Conservation (phyloP, 2,329 filamentous ascomycete genomes). For the Talaromyces sp. region DNA sequence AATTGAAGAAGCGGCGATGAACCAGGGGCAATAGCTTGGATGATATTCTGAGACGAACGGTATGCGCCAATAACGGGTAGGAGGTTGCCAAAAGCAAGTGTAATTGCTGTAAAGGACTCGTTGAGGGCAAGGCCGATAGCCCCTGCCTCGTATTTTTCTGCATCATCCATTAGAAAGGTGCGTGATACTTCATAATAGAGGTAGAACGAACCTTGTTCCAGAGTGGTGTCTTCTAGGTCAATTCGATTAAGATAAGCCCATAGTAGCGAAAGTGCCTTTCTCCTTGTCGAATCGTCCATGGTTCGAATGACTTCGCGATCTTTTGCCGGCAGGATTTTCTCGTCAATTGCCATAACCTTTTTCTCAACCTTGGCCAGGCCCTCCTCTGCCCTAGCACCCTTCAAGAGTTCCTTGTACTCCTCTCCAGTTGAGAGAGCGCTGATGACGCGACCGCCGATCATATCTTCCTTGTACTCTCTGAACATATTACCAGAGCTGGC, state of each 20-base stretch:
- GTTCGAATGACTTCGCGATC: constrained; percentile 74
- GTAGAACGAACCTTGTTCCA: constrained; percentile 59
- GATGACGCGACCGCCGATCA: constrained; percentile 75
- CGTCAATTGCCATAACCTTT: constrained; percentile 59
- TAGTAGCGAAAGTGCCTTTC: constrained; percentile 82
- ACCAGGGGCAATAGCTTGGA: constrained; percentile 81
- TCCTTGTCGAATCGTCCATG: constrained; percentile 71
- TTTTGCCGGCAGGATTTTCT: constrained; percentile 61
- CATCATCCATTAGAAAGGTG: background rate
- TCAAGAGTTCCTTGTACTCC: constrained; percentile 74
- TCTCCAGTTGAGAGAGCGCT: constrained; percentile 77
- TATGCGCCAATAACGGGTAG: constrained; percentile 78
- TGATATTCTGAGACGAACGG: constrained; percentile 75
- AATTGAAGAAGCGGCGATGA: constrained; percentile 88
- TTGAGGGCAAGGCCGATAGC: constrained; percentile 81
- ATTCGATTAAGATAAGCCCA: constrained; percentile 94
- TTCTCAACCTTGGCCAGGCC: constrained; percentile 82
- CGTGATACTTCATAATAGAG: background rate
- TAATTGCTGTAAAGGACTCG: constrained; percentile 80
- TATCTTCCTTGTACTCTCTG: constrained; percentile 81
- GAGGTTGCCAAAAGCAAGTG: constrained; percentile 81
- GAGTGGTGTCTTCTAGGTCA: constrained; percentile 70
- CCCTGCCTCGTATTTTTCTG: constrained; percentile 81
- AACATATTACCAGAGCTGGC: constrained; percentile 94
- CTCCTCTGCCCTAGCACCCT: constrained; percentile 72